These are phyloP conservation scores for Porogramme epimiltina DNA, from an alignment of 1,284 basidiomycete genomes.

Conservation along the genomic window DNA sequence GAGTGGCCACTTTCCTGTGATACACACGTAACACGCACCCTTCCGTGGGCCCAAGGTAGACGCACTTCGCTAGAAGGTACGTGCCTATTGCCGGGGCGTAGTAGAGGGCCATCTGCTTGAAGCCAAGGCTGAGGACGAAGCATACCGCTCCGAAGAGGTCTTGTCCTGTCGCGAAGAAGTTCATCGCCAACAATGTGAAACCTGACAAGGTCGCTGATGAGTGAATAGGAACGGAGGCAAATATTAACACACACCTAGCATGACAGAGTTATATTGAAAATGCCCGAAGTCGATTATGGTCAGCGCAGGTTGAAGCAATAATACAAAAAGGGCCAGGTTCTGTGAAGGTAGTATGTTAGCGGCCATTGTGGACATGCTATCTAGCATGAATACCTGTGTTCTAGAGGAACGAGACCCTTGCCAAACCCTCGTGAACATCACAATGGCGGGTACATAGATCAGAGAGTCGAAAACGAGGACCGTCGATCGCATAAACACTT, in stretches of 20 bases:
- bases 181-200: conserved; percentile 70
- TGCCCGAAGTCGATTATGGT: conserved; percentile 90
- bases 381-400: conserved; percentile 58
- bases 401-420: conserved; percentile 65
- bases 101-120: conserved; percentile 97
- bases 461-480: conserved; percentile 74
- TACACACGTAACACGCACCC: conserved; percentile 58
- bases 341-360: conserved; percentile 31
- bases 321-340: conserved; percentile 72
- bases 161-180: conserved; percentile 65
- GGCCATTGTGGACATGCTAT: too few relatives aligned
- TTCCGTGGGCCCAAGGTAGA: conserved; percentile 62
- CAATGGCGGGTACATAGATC: conserved; percentile 76
- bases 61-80: conserved; percentile 82
- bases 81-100: conserved; percentile 89
- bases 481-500: conserved; percentile 79
- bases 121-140: conserved; percentile 83
- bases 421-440: conserved; percentile 65
- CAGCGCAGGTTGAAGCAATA: conserved; percentile 84
- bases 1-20: neutral
- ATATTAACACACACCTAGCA: conserved; percentile 61
- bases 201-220: too few relatives aligned
- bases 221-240: too few relatives aligned
- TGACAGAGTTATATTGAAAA: conserved; percentile 91
- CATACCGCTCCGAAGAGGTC: conserved; percentile 81